Base-by-base conservation (phyloP, 768 basidiomycete species). In the Trametes gibbosa region DNA sequence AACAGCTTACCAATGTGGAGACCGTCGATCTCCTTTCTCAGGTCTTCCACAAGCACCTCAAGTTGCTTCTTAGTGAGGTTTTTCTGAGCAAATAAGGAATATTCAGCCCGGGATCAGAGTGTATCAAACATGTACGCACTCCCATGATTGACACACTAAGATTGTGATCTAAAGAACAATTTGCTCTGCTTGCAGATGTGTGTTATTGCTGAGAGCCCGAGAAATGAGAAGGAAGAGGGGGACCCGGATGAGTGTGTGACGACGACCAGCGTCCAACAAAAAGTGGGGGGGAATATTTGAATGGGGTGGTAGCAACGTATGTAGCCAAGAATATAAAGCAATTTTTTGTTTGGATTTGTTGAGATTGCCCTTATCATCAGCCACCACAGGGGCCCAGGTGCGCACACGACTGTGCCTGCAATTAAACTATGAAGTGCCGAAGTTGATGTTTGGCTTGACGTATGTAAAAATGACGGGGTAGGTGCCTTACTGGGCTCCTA, bases 31-130 rank as follows among this genome's bases (percentile, higher is more conserved):
- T 37, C 50, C 35, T 16, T 40, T 40, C 21, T 29, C 23, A 51
- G 35, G 13, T 37, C 24, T 5, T 14, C 35, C 1, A 51, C 50
- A 24, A 51, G 50, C 3, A 5, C 39, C 21, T 51, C 50, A 23
- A 51, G 50, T 39, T 51, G 50, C 23, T 37, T 40, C 35, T 51
- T 51, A 1, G 50, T 51, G 50, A 51, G 35, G 37, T 37, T 51
- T 23, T 50, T 35, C 12, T 29, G 17, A 4, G 3, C 25, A 29
- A 4, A 50, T 50, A 16, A 19, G 49, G 49, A 2, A 17, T 8
- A 6, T 35, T 50, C 49, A 50, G 50, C 23, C 35, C 12, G 35
- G n/a, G 9, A 13, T 17, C 39, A 23, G 16, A 7, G 39, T 14
- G 21, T 39, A 16, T 24, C 14, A 41, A 7, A 25, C 16, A 32